Evolutionary conservation across 176 grass and related monocot genomes (phyloP), one percentile per base, ranked within the genome.

Genomic region (Musa schizocarpa): DNA sequence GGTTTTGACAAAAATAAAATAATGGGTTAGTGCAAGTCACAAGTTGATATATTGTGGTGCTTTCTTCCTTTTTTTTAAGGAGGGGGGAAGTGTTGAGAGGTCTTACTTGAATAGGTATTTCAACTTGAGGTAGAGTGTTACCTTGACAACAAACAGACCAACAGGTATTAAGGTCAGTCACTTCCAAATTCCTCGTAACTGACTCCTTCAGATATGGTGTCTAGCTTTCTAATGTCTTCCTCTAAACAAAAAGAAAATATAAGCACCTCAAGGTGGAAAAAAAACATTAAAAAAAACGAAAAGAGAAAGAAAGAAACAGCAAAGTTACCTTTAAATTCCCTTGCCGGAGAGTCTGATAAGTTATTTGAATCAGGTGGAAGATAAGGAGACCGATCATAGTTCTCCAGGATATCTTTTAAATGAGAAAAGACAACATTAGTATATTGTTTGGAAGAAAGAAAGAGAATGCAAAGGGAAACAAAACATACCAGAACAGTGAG

Each of bases 181-280:
- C 86, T 95, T 76, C 78, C 76, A 86, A 99, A 95, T 84, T 99
- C 91, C 69, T 99, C 95, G 83, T 88, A 99, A 84, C 75, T 91
- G 77, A 94, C 84, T 84, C 79, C 91, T 86, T 99, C 96, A 52
- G 91, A 92, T 89, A 99, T 99, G 76, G 96, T 86, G 87, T 94
- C 88, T 86, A 95, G 81, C 58, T 79, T 89, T 81, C 87, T 95
- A 81, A 89, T 95, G 84, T 86, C 94, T 50, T 76, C 80, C 68
- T 99, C 88, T 92, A 73, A 65, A 83, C 34, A 43, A 4, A 34
- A 5, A 43, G 10, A 68, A 61, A 76, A 71, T 13, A 25, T 20
- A 61, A n/a, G 73, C 65, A 48, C 70, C 63, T 72, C 50, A 61
- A 78, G 68, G 13, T 34, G 74, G 59, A 19, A 65, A 66, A 43